phyloP scores from a whole-genome alignment of 495 filamentous ascomycete genomes.

The Echria macrotheca region DNA sequence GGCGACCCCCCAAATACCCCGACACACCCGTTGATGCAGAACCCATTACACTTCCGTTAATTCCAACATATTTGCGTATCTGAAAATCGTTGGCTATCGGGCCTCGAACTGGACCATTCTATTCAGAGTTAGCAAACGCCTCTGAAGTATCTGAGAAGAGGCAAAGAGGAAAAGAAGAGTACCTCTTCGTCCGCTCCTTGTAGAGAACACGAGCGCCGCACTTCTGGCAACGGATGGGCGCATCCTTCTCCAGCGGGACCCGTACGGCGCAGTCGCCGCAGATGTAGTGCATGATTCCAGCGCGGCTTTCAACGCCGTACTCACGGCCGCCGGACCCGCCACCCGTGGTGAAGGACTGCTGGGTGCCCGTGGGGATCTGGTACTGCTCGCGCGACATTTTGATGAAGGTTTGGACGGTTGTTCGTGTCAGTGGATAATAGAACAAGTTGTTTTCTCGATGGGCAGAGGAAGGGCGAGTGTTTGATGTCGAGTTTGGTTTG shows the following conservation, averaged over 20 bases:
- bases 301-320: conserved; percentile 29
- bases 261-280: conserved; percentile 90
- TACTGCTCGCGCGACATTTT: conserved; percentile 59
- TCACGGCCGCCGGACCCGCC: conserved; percentile 22
- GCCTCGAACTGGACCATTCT: conserved; percentile 99
- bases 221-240: conserved; percentile 90
- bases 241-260: conserved; percentile 73
- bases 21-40: background rate
- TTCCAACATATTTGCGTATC: too few species aligned
- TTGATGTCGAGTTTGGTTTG: too few species aligned
- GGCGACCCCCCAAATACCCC: too few species aligned
- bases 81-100: too few species aligned
- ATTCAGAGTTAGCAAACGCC: conserved; percentile 1
- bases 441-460: too few species aligned
- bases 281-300: conserved; percentile 65
- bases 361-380: conserved; percentile 47
- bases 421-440: too few species aligned
- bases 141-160: background rate
- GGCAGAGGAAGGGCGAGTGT: too few species aligned
- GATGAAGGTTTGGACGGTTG: background rate
- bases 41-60: too few species aligned
- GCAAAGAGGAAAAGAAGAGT: too few species aligned
- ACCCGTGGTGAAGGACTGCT: conserved; percentile 20
- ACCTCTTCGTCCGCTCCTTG: conserved; percentile 98
- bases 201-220: conserved; percentile 95